Evolutionary conservation across 805 yeast species (phyloP), one percentile per base, ranked within the genome.

Genomic region (Candida palmyrensis): DNA sequence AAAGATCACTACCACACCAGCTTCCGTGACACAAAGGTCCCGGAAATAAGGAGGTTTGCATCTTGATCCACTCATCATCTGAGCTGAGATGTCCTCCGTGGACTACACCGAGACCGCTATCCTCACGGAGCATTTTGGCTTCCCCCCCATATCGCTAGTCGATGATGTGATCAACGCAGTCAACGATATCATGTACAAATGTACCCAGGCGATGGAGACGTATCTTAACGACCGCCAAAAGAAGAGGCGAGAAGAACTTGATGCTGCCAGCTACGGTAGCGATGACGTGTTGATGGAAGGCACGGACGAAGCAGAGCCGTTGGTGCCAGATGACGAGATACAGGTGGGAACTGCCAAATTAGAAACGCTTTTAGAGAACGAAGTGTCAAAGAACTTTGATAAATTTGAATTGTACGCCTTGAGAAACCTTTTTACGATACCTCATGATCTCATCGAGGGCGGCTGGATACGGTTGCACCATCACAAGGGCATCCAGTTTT

Each of bases 111-210:
- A 47, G 18, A 51, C 57, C 18, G 49, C 62, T 8, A 47, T 87
- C 12, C 65, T 89, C 32, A 83, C 95, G 1, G 96, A 88, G 57
- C 96, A 88, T 51, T 61, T 89, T 22, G 95, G 85, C 22, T 85
- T 74, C 48, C 83, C 92, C 6, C 95, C 96, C 0, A 71, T 87
- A 7, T 75, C 89, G 1, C 60, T 88, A 10, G 71, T 89, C 5
- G 97, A 89, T 47, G 95, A 86, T 48, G 80, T 89, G 9, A 85
- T 88, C 45, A 87, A 88, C 55, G 84, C 87, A 1, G 92, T 86
- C 16, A 88, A 88, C 49, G 87, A 79, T 32, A 75, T 86, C 18
- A 73, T 87, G 78, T 82, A 83, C 58, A 79, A 81, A 44, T 83
- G 95, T 49, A 79, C 89, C 0, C 75, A 73, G 29, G 94, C 86